phyloP scores from a whole-genome alignment of 768 basidiomycete species.

The Boletus coccyginus region DNA sequence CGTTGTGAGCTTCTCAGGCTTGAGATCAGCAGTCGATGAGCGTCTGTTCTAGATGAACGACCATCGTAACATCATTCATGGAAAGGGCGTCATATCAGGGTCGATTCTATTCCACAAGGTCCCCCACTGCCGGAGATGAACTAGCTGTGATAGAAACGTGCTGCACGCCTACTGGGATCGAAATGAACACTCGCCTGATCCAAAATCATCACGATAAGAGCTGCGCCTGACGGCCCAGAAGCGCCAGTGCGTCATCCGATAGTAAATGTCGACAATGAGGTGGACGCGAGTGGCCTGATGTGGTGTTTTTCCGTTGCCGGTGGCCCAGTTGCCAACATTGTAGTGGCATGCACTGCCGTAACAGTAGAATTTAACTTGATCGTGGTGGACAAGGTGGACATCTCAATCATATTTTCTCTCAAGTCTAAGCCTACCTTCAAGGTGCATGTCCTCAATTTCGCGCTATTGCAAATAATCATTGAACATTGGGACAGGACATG shows the following conservation, averaged over 20 bases:
- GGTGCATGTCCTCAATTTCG: neutral
- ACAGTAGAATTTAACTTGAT: neutral
- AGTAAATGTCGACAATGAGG: conserved; percentile 8
- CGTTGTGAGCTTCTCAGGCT: conserved; percentile 10
- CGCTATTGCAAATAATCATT: neutral
- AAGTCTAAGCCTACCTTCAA: no score
- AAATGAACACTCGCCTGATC: neutral
- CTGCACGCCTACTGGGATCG: neutral
- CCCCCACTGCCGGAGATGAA: neutral
- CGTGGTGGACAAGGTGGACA: neutral
- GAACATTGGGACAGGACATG: neutral
- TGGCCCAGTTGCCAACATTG: no score
- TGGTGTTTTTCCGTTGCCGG: neutral
- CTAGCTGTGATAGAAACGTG: neutral
- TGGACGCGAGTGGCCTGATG: conserved; percentile 1
- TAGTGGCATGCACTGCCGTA: no score
- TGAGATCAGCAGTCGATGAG: conserved; percentile 5
- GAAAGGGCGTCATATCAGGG: neutral
- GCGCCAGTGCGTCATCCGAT: conserved; percentile 2
- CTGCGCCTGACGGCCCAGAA: neutral
- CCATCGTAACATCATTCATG: neutral
- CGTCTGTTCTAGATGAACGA: conserved; percentile 1
- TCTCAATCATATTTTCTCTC: neutral
- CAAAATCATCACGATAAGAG: neutral
- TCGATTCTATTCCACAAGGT: neutral